Evolutionary conservation across 169 alveolate species (phyloP).

Genomic region (Plasmodium berghei): DNA sequence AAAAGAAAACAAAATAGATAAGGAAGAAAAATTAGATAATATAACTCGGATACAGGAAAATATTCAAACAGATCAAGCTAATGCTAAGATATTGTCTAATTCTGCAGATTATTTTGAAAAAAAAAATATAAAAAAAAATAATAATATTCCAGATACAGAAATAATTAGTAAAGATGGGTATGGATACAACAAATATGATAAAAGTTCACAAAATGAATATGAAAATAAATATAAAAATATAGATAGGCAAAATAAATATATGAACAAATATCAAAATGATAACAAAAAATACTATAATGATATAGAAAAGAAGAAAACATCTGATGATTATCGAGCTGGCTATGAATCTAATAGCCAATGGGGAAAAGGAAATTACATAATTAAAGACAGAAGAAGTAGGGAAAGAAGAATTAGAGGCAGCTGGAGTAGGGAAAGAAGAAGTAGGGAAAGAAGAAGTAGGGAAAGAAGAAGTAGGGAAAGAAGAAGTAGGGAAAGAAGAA

Average conservation of each 20-base stretch:
- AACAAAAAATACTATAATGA: conserved; percentile 1
- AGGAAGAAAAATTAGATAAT: too few species aligned
- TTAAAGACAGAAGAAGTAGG: conserved; percentile 2
- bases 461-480: conserved; percentile 13
- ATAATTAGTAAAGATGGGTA: too few species aligned
- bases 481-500: neutral
- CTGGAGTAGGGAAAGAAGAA: neutral
- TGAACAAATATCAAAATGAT: conserved; percentile 2
- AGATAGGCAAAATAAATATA: conserved; percentile 13
- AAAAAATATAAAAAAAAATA: too few species aligned
- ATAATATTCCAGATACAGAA: too few species aligned
- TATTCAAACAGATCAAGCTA: too few species aligned
- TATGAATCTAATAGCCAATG: conserved; percentile 11
- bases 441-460: neutral
- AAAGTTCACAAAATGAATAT: neutral
- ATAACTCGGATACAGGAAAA: too few species aligned
- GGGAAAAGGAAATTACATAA: conserved; percentile 8
- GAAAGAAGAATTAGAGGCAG: conserved; percentile 11
- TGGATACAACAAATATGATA: too few species aligned
- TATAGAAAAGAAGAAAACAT: conserved; percentile 10
- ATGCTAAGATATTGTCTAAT: too few species aligned
- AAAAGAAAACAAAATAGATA: too few species aligned
- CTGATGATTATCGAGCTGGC: neutral
- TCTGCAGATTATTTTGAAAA: too few species aligned
- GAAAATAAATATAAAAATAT: conserved; percentile 8